Base-by-base conservation (phyloP, 495 filamentous ascomycete species). In the Glonium stellatum region DNA sequence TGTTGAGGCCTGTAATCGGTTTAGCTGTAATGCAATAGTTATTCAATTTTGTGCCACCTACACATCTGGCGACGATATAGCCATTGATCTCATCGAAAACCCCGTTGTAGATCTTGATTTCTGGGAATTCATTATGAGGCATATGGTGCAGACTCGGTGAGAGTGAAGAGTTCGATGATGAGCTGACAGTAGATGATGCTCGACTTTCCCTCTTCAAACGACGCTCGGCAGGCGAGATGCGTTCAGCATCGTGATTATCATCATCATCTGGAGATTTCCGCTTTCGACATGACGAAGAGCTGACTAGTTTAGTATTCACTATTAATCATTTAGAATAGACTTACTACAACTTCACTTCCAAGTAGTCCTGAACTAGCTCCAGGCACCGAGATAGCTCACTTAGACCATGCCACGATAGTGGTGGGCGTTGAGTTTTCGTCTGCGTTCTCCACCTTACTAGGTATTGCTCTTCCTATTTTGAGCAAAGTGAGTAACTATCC, bases 341-440 rank as follows among this genome's bases (percentile, higher is more conserved):
- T 58, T 34, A 62, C 55, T 53, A 57, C 15, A 50, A 25, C 41
- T 53, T 62, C 34, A 15, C 51, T 21, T 76, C 69, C 15, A 76
- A 48, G 58, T 76, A 75, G 5, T 55, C 53, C 47, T 76, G 73
- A 11, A 76, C 62, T 15, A 64, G 44, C 35, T 70, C 58, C 5
- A 76, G 64, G 35, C 63, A 70, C 0, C 46, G 19, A 0, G 42
- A 36, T 8, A 76, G 65, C 50, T 76, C 73, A 12, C 58, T 39
- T 0, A 74, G 0, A 41, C 21, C 22, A 54, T 76, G 73, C 73
- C 73, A 76, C 1, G 65, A 70, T 41, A 63, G 60, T 10, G 68
- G 66, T 11, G 67, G 53, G 8, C 1, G 56, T 39, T 19, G 36
- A 15, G 3, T n/a, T 25, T 9, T 51, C 21, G 5, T 31, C 27